These are phyloP conservation scores for Leccinum griseonigrum DNA, from an alignment of 1,284 basidiomycete genomes.

Conservation along the genomic window DNA sequence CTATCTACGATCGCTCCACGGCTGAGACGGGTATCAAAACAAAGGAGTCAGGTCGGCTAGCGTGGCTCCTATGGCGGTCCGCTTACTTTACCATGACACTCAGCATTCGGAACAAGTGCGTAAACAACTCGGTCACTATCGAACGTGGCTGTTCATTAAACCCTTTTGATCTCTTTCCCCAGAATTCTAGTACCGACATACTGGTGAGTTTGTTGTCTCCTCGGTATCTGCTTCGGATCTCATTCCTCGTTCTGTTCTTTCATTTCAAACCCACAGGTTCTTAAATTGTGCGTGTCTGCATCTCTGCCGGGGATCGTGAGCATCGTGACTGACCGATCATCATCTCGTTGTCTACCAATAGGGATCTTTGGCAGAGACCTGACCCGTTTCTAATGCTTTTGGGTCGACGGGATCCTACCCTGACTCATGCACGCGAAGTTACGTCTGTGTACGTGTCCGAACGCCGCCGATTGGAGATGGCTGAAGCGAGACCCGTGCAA, in stretches of 20 bases:
- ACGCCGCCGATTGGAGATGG: neutral
- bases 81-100: constrained; percentile 82
- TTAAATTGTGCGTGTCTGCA: constrained; percentile 20
- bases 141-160: constrained; percentile 4
- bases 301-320: constrained; percentile 4
- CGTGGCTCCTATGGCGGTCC: constrained; percentile 80
- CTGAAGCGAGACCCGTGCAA: constrained; percentile 2
- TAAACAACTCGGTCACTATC: constrained; percentile 10
- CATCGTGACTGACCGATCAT: constrained; percentile 19
- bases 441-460: neutral
- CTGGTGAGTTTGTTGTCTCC: constrained; percentile 46
- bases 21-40: constrained; percentile 54
- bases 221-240: constrained; percentile 19
- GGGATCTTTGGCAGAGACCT: constrained; percentile 82
- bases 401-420: neutral
- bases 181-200: constrained; percentile 73
- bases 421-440: constrained; percentile 3
- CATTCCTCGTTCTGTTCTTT: neutral
- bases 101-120: constrained; percentile 71
- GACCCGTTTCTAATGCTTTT: constrained; percentile 59
- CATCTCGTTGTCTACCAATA: constrained; percentile 33
- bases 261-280: constrained; percentile 17
- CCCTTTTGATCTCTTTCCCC: constrained; percentile 4
- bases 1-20: constrained; percentile 67
- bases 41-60: constrained; percentile 66